A percentile compares a stretch with the other conserved stretches of the same genome.
Conservation (phyloP, 306 rosid species). For the Acacia melanoxylon region DNA sequence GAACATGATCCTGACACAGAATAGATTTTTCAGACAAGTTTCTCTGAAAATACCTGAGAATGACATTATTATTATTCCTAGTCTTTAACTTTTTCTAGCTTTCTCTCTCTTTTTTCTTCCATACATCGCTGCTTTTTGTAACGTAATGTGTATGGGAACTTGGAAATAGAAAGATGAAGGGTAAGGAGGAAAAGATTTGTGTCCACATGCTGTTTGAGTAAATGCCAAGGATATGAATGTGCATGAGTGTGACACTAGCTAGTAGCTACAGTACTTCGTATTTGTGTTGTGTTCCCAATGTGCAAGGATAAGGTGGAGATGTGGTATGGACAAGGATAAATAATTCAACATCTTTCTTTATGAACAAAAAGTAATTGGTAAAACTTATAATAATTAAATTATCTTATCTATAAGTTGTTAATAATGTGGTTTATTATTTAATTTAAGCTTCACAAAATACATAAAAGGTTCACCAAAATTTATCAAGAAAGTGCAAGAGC, state of each 20-base stretch:
- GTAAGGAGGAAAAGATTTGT: not conserved
- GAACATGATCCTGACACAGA: slow-evolving; percentile 11
- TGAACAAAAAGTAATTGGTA: too few species aligned
- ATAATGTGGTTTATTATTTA: too few species aligned
- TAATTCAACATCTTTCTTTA: too few species aligned
- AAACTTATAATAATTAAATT: too few species aligned
- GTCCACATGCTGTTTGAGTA: slow-evolving; percentile 11
- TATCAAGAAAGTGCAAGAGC: too few species aligned
- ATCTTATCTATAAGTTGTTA: too few species aligned
- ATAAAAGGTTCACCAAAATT: too few species aligned
- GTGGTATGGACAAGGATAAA: too few species aligned
- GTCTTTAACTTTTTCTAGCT: slow-evolving; percentile 2
- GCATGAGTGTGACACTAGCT: not conserved
- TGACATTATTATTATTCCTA: slow-evolving; percentile 27
- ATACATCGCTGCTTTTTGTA: not conserved
- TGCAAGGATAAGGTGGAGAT: too few species aligned
- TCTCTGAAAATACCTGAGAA: slow-evolving; percentile 14
- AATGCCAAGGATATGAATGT: not conserved
- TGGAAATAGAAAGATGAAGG: not conserved
- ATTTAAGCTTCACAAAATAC: too few species aligned
- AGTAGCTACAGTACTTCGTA: not conserved
- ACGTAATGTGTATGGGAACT: not conserved
- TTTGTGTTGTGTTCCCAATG: not conserved
- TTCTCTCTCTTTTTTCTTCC: not conserved
- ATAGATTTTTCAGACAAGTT: slow-evolving; percentile 29